Base-by-base conservation (phyloP, 2,329 filamentous ascomycete species). In the Endoconidiophora polonica region DNA sequence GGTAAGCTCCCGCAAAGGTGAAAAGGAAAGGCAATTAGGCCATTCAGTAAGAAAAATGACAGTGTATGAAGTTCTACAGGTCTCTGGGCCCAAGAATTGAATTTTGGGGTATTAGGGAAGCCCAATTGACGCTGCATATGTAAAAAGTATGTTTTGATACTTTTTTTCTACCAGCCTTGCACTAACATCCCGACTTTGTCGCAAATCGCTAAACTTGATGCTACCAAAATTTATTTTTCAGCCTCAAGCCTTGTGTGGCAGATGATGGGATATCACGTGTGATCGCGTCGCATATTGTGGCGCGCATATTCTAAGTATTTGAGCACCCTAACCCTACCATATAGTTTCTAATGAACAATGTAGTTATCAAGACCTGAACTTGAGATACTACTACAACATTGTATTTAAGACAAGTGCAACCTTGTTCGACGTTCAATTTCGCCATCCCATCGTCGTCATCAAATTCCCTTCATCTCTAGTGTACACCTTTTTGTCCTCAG, bases 161-260 rank as follows among this genome's bases (percentile, higher is more conserved):
- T 33, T 33, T 33, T 33, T 10, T 33, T 7, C 39, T 46, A 46
- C n/a, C 41, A 48, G 52, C 52, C 52, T 53, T 53, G 48, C 43
- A 44, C 36, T 47, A 42, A 37, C 47, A 44, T 26, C 39, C 10
- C 9, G 29, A 33, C 9, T 33, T 38, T 52, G 48, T 50, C 52
- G 39, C 48, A 53, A 44, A 40, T 33, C 42, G n/a, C 23, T 43
- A 42, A 10, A 12, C 29, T 33, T 33, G 29, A 44, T 42, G 37
- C 16, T 47, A 50, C 46, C 22, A 47, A 18, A 53, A 53, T 50
- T 48, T 50, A 53, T 45, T 53, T 53, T 53, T 53, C 46, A 53
- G 44, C 48, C 44, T 42, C 38, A 44, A 48, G 52, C 51, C 47
- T 53, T 53, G 47, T 53, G 42, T 49, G 41, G 48, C 48, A 39